Base-by-base conservation (phyloP, 768 basidiomycete genomes). In the Phanerodontia chrysosporium region DNA sequence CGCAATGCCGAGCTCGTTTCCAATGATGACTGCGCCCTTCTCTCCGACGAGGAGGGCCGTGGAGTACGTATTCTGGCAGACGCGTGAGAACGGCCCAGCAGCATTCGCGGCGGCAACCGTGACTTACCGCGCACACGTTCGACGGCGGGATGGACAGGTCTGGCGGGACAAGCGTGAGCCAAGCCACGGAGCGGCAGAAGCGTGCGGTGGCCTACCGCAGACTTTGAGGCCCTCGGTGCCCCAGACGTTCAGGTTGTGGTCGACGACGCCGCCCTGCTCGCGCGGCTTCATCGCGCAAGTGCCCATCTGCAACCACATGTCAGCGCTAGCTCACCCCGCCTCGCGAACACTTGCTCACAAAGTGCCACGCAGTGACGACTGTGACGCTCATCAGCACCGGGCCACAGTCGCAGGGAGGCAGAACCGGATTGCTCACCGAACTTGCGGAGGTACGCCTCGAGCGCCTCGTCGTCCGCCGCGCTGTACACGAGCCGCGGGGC, bases 201-300 rank as follows among this genome's bases (percentile, higher is more conserved):
- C 27, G 13, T 13, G 1, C 21, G 10, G 3, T n/a, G n/a, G 57
- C 64, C 9, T 25, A 67, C 62, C 66, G 12, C 42, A 55, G 27
- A 66, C 62, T 66, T 88, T 85, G 55, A 89, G 71, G 25, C 78
- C 77, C 61, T 74, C 64, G 2, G 82, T 75, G 0, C 84, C 85
- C 59, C 87, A 86, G 12, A 89, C 84, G 59, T 84, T 84, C 45
- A 89, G 70, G 18, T 73, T 72, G 29, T 78, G 55, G 65, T 89
- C 83, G 12, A 89, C 82, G 2, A 88, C 87, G 10, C 86, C 86
- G 3, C 79, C 81, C 44, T 76, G 59, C n/a, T 81, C 75, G 16
- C 79, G 76, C 6, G 81, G 76, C 68, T 87, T 86, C 86, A 88
- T 87, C 1, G 84, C 79, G 58, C 85, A 87, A 0, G 85, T 87